A percentile compares a stretch with the other conserved stretches of the same genome.
phyloP scores from a whole-genome alignment of 225 moss, liverwort and hornwort species.

The Polytrichum commune region DNA sequence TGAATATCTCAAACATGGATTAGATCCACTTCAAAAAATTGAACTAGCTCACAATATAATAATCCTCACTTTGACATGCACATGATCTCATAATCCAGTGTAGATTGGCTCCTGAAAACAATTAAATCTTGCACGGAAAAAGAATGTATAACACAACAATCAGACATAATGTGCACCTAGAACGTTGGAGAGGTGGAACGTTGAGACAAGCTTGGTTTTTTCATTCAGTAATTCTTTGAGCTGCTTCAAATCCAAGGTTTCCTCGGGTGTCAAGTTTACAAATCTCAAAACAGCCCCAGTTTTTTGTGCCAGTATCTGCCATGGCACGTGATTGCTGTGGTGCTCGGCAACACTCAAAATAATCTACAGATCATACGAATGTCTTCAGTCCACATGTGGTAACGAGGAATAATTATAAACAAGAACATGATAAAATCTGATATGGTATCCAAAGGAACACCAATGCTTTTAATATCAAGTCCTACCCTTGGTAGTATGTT shows the following conservation, averaged over 20 bases:
- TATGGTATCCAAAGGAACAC: no score
- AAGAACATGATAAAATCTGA: no score
- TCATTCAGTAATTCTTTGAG: slow-evolving; percentile 55
- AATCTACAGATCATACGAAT: slow-evolving; percentile 36
- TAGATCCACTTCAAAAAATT: no score
- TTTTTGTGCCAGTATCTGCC: slow-evolving; percentile 71
- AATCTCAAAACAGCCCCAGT: slow-evolving; percentile 71
- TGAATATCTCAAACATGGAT: no score
- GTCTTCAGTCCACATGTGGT: background rate
- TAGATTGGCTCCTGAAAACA: no score
- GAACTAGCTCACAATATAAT: background rate
- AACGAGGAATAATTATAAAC: background rate
- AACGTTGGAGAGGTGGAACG: slow-evolving; percentile 70
- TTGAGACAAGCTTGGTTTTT: slow-evolving; percentile 71
- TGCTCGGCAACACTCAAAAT: slow-evolving; percentile 82
- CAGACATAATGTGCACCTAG: slow-evolving; percentile 38
- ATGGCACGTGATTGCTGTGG: slow-evolving; percentile 90
- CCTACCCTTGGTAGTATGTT: no score
- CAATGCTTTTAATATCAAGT: no score
- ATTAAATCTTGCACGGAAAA: background rate
- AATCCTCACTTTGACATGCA: background rate
- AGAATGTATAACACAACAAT: background rate
- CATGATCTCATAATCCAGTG: no score
- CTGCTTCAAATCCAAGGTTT: slow-evolving; percentile 60
- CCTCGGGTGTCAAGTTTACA: slow-evolving; percentile 67